A percentile compares a stretch with the other conserved stretches of the same genome.
Conservation (phyloP, 2,329 filamentous ascomycete species). For the Mycocentrospora acerina region DNA sequence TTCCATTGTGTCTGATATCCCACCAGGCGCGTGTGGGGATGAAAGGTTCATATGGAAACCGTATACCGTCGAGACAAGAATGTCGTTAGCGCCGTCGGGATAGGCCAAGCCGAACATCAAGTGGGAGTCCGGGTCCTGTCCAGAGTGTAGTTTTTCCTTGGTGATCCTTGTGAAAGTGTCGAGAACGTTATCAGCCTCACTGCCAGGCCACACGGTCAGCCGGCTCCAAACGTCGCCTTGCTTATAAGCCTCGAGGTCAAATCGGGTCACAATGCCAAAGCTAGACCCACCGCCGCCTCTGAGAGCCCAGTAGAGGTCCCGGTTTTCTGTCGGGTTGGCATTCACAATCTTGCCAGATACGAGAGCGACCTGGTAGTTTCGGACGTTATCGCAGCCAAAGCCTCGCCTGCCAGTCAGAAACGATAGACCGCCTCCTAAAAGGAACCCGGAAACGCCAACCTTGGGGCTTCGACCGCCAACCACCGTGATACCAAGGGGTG, state of each 20-base stretch:
- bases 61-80: no score
- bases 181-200: no score
- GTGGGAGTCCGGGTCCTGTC: no score
- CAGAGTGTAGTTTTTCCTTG: no score
- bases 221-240: no score
- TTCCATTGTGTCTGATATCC: no score
- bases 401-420: conserved; percentile 7
- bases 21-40: no score
- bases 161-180: no score
- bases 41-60: no score
- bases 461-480: conserved; percentile 25
- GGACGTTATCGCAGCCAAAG: conserved; percentile 15
- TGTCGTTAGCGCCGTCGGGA: no score
- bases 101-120: no score
- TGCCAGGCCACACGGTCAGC: no score
- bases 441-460: conserved; percentile 32
- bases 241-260: conserved; percentile 22
- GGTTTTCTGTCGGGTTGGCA: conserved; percentile 11
- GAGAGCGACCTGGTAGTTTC: conserved; percentile 39
- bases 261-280: conserved; percentile 29
- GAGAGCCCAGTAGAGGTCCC: conserved; percentile 36
- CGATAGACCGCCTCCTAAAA: conserved; percentile 24
- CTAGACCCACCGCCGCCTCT: conserved; percentile 34
- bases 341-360: conserved; percentile 32
- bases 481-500: conserved; percentile 22